A percentile compares a stretch with the other conserved stretches of the same genome.
Conservation (phyloP, 129 eudicot species). For the Kitagawia praeruptora region DNA sequence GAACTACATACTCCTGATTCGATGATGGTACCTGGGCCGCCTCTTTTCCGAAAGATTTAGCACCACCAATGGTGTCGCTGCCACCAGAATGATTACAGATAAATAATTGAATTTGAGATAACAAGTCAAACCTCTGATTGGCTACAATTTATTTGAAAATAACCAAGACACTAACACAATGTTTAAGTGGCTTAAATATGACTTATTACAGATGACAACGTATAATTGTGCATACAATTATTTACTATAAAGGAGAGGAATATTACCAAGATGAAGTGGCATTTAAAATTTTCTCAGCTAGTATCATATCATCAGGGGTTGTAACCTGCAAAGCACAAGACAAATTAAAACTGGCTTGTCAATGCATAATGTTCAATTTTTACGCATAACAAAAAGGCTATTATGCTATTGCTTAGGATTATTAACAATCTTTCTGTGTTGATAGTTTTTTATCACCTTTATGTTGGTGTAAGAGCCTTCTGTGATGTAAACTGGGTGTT, state of each 20-base stretch:
- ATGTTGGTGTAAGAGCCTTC: slow-evolving; percentile 97
- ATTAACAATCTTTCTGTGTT: neutral
- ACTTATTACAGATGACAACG: neutral
- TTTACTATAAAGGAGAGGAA: neutral
- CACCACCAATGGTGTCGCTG: neutral
- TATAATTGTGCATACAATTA: neutral
- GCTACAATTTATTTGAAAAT: neutral
- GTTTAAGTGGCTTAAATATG: neutral
- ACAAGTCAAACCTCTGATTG: neutral
- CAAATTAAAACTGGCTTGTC: neutral
- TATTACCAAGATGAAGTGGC: slow-evolving; percentile 26
- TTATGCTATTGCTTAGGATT: neutral
- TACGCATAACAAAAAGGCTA: neutral
- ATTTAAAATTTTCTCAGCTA: slow-evolving; percentile 87
- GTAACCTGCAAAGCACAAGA: slow-evolving; percentile 60
- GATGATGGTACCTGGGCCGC: neutral
- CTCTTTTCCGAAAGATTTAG: neutral
- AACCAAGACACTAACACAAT: neutral
- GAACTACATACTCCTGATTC: neutral
- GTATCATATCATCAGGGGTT: slow-evolving; percentile 90
- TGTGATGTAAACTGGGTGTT: slow-evolving; percentile 93
- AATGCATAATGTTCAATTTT: neutral
- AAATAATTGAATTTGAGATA: neutral
- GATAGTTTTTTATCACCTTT: slow-evolving; percentile 41
- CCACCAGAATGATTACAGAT: neutral